Evolutionary conservation across 495 filamentous ascomycete species (phyloP).

Genomic region (Trypethelium eluteriae): DNA sequence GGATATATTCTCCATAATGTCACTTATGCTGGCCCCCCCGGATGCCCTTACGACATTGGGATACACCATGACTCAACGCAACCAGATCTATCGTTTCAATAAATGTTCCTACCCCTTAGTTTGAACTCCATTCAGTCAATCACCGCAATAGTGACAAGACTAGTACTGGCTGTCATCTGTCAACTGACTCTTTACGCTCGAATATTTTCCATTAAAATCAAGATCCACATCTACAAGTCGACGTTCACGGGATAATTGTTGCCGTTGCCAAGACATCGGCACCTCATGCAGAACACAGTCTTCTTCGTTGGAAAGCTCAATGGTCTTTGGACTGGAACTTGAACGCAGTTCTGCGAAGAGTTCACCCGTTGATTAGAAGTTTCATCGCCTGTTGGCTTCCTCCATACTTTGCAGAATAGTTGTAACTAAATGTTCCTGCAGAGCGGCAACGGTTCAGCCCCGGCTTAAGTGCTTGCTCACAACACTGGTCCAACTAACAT

Average conservation of each 20-base stretch:
- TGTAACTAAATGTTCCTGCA: too few species aligned
- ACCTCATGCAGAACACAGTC: not conserved
- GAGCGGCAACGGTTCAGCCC: too few species aligned
- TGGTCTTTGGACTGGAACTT: too few species aligned
- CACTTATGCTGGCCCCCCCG: too few species aligned
- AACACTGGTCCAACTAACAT: too few species aligned
- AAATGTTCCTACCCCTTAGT: not conserved
- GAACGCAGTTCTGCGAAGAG: too few species aligned
- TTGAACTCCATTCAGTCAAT: not conserved
- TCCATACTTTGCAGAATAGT: not conserved
- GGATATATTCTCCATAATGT: not conserved
- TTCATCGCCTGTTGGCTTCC: not conserved
- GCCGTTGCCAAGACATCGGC: conserved; percentile 8
- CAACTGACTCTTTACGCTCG: not conserved
- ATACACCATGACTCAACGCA: not conserved
- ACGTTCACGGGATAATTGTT: not conserved
- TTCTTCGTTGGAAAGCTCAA: not conserved
- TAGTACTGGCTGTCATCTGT: not conserved
- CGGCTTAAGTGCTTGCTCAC: too few species aligned
- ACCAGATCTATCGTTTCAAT: conserved; percentile 12
- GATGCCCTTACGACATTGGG: not conserved
- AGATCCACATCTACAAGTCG: not conserved
- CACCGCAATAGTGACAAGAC: not conserved
- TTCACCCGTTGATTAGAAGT: not conserved
- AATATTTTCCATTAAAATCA: not conserved